Percentiles rank a stretch among this genome's conserved stretches.
These are phyloP conservation scores for Exophiala calicioides DNA, from an alignment of 2,329 filamentous ascomycete genomes.

Conservation along the genomic window DNA sequence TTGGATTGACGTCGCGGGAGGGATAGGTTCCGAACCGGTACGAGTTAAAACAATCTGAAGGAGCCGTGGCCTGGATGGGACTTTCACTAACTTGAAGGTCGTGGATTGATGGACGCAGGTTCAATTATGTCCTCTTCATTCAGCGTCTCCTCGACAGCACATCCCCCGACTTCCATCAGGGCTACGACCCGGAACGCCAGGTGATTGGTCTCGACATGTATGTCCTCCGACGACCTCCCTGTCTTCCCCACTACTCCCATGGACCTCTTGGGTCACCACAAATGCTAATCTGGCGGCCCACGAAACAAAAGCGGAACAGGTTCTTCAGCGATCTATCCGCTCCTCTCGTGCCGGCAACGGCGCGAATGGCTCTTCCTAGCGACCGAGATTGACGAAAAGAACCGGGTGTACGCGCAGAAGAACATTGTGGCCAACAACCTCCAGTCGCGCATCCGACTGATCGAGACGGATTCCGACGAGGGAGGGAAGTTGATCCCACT, in stretches of 20 bases:
- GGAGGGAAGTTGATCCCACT: constrained; percentile 61
- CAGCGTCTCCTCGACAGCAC: constrained; percentile 77
- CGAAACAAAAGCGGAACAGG: constrained; percentile 77
- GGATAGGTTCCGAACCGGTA: constrained; percentile 13
- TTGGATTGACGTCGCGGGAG: constrained; percentile 1
- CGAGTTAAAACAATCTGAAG: constrained; percentile 31
- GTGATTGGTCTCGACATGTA: constrained; percentile 75
- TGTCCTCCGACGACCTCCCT: no score
- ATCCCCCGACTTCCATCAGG: constrained; percentile 46
- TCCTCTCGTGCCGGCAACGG: constrained; percentile 71
- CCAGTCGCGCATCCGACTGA: constrained; percentile 62
- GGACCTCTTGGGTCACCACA: no score
- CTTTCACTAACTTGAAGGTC: constrained; percentile 29
- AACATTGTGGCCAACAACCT: constrained; percentile 71
- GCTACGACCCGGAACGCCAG: constrained; percentile 56
- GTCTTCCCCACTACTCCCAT: no score
- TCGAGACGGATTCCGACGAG: constrained; percentile 52
- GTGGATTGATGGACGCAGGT: constrained; percentile 47
- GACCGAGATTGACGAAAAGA: constrained; percentile 77
- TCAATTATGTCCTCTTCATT: constrained; percentile 90
- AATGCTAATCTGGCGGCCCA: no score
- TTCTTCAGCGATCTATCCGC: constrained; percentile 85
- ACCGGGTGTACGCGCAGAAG: constrained; percentile 62
- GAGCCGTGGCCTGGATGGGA: neutral
- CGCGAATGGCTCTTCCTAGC: constrained; percentile 71